A percentile compares a stretch with the other conserved stretches of the same genome.
Conservation (phyloP, 1,139 yeast species). For the Candida tropicalis region DNA sequence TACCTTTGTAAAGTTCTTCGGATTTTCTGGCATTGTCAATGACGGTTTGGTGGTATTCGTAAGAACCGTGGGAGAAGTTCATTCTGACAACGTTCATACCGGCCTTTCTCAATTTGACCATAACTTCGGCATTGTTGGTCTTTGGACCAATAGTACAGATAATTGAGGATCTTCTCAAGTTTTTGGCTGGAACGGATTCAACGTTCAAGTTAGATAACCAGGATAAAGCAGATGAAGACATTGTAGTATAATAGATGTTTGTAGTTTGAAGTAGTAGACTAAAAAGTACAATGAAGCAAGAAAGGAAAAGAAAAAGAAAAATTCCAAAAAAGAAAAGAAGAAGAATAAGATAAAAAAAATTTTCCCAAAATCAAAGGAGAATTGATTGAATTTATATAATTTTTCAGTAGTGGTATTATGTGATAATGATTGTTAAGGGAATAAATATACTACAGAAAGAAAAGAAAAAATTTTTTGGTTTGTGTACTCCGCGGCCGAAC, state of each 20-base stretch:
- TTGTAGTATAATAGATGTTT: conserved; percentile 12
- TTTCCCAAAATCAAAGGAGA: background rate
- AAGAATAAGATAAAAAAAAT: background rate
- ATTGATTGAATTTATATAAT: conserved; percentile 4
- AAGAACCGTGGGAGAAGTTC: conserved; percentile 98
- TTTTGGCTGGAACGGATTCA: conserved; percentile 76
- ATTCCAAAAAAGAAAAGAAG: background rate
- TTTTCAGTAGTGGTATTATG: too few species aligned
- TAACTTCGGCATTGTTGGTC: conserved; percentile 85
- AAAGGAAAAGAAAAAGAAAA: conserved; percentile 5
- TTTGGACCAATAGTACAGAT: conserved; percentile 99
- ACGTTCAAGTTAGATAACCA: conserved; percentile 89
- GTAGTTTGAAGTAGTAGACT: background rate
- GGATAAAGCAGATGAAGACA: conserved; percentile 40
- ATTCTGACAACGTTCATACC: conserved; percentile 97
- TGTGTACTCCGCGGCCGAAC: background rate
- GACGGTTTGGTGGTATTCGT: conserved; percentile 96
- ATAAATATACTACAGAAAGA: background rate
- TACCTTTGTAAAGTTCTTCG: conserved; percentile 85
- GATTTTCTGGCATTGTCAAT: conserved; percentile 95
- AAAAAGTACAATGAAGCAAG: background rate
- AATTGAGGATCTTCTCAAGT: conserved; percentile 92
- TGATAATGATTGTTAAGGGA: too few species aligned
- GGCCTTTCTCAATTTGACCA: conserved; percentile 89
- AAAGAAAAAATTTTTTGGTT: background rate